These are phyloP conservation scores for Erythrophleum ivorense DNA, from an alignment of 331 rosid genomes.

Conservation along the genomic window DNA sequence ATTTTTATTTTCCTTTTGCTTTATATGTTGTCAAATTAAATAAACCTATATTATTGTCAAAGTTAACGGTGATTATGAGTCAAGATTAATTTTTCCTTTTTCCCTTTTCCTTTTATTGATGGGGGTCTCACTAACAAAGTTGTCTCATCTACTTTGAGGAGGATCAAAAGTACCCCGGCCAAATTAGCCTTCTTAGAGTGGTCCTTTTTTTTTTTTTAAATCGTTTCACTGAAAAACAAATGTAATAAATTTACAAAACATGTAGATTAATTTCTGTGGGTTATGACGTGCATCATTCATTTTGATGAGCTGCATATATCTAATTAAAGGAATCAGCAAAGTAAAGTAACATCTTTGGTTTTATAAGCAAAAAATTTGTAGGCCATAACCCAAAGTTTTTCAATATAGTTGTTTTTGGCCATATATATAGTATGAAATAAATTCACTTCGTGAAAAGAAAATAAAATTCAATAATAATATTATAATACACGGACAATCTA, in stretches of 20 bases:
- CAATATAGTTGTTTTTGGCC: too few species aligned
- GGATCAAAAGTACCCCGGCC: constrained; percentile 45
- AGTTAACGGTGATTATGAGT: constrained; percentile 58
- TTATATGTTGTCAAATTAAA: constrained; percentile 5
- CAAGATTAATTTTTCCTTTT: constrained; percentile 48
- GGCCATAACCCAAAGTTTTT: too few species aligned
- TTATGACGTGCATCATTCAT: neutral
- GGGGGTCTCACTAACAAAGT: constrained; percentile 64
- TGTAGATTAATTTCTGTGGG: neutral
- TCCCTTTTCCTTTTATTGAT: constrained; percentile 45
- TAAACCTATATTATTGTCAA: constrained; percentile 40
- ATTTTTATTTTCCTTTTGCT: constrained; percentile 54
- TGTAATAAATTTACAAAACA: neutral
- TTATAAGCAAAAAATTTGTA: too few species aligned
- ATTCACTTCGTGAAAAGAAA: too few species aligned
- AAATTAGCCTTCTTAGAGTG: constrained; percentile 37
- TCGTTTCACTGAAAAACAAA: neutral
- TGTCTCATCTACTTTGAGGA: constrained; percentile 56
- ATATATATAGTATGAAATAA: too few species aligned
- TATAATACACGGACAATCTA: neutral
- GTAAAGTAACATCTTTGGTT: neutral
- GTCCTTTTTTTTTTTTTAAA: constrained; percentile 25
- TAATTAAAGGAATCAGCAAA: neutral
- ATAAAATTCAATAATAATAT: neutral
- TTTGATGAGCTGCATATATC: neutral